Evolutionary conservation across 768 basidiomycete species (phyloP), one percentile per base, ranked within the genome.

Genomic region (Mycena alexandri): DNA sequence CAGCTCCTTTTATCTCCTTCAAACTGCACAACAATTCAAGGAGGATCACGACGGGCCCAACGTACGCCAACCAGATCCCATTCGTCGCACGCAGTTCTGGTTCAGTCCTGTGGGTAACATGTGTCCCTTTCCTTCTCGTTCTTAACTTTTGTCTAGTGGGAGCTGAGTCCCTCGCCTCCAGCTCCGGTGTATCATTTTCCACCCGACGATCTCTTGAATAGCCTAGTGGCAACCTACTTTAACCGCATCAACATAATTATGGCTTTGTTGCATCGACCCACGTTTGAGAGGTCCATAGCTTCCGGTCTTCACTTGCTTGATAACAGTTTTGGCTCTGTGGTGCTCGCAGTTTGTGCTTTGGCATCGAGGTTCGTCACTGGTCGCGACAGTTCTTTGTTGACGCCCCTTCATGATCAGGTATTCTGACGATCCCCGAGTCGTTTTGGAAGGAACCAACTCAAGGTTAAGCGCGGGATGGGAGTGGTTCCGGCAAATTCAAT

Each of bases 221-320:
- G 48, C 2, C 77, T 91, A 24, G 76, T 90, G 55, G 79, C 87
- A 34, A 75, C 82, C 33, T 89, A 83, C 70, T 91, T 91, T 69
- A 60, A 48, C 2, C 60, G 79, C 29, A 29, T 79, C 63, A 85
- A 89, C 64, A 63, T 73, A 11, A 64, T 81, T 21, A 67, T 79
- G 5, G 85, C 87, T 0, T 71, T 90, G 1, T 71, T 91, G 10
- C 89, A 90, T 66, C 79, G 83, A 3, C 82, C 83, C 0, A 80
- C 81, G 22, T 89, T 90, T 62, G 78, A 84, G 43, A 72, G 74
- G 11, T 77, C 80, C 42, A 70, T 85, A 44, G 68, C 63, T 2
- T 75, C 80, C 5, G 79, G 80, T 0, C 69, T 81, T 5, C 83
- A 87, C 70, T 65, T 79, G 16, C 74, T 71, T 1, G 79, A 86